phyloP scores from a whole-genome alignment of 73 alveolate species.

The Paramecium pentaurelia region DNA sequence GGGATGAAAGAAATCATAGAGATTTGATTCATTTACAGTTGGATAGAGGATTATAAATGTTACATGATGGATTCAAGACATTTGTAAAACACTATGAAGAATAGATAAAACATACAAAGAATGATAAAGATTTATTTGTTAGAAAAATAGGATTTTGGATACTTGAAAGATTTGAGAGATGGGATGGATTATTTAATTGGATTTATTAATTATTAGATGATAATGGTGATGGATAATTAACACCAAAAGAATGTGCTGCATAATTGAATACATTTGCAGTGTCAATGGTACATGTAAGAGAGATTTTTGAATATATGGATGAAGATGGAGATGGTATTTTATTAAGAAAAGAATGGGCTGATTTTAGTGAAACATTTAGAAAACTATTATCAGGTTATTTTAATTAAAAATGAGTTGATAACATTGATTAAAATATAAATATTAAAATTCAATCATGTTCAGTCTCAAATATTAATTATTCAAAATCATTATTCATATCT shows the following conservation, averaged over 20 bases:
- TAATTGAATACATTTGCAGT: constrained; percentile 21
- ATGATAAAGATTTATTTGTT: constrained; percentile 28
- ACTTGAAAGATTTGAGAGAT: constrained; percentile 23
- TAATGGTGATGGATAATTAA: constrained; percentile 37
- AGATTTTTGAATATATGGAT: constrained; percentile 34
- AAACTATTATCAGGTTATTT: background rate
- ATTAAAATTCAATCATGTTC: constrained; percentile 38
- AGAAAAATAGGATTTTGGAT: constrained; percentile 38
- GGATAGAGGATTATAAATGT: background rate
- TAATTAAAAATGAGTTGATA: background rate
- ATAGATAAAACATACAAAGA: background rate
- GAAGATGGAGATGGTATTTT: constrained; percentile 18
- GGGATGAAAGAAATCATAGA: constrained; percentile 34
- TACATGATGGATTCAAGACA: constrained; percentile 19
- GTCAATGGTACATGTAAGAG: constrained; percentile 15
- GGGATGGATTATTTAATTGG: constrained; percentile 42
- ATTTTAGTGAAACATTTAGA: constrained; percentile 29
- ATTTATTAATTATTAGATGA: constrained; percentile 40
- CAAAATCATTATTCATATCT: constrained; percentile 24
- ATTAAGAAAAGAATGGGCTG: constrained; percentile 6
- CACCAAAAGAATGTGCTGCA: constrained; percentile 24
- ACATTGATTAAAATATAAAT: background rate
- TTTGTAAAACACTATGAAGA: background rate
- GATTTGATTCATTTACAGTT: constrained; percentile 11
- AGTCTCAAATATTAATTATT: constrained; percentile 33